Base-by-base conservation (phyloP, 139 green algal species). In the Coelastrella sp. region DNA sequence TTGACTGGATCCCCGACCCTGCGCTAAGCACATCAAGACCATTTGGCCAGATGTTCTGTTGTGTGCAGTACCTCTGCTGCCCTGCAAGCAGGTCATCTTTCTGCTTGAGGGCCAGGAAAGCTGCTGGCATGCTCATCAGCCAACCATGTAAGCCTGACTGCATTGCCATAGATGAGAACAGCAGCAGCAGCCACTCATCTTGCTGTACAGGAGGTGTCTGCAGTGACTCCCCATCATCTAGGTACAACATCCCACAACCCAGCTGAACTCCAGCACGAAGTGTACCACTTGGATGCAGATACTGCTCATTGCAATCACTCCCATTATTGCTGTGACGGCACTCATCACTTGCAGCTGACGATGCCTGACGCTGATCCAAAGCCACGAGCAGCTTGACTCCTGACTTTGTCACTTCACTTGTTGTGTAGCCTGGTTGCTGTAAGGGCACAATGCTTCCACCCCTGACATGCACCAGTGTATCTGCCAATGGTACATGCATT, bases 191-290 rank as follows among this genome's bases (percentile, higher is more conserved):
- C 3, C 7, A 66, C 0, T 17, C 45, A 45, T 67, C 30, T 5
- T 5, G 38, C 4, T 17, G 0, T 38, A 4, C n/a, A 66, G 32
- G 48, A 6, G 72, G 45, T n/a, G 48, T 48, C 72, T 50, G 0
- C 3, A 66, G 27, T 32, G 69, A 79, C 41, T 79, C 69, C 15
- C 69, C 69, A 63, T 63, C 41, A 66, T 80, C 72, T 7, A 48
- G 4, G 15, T 80, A 80, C 45, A 80, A 35, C 45, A 34, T 62
- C 5, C 72, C 72, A 80, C 72, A 80, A 13, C 64, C 64, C 17
- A 74, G 35, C 35, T 50, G 34, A 19, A 74, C 17, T 9, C 64
- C 64, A 48, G 62, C 6, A 21, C 27, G 13, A 21, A 23, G 7
- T 0, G 7, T 27, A 38, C 25, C 62, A 69, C 27, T 27, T 41